Evolutionary conservation across 2,329 filamentous ascomycete species (phyloP), one percentile per base, ranked within the genome.

Genomic region (Lachnellula suecica): DNA sequence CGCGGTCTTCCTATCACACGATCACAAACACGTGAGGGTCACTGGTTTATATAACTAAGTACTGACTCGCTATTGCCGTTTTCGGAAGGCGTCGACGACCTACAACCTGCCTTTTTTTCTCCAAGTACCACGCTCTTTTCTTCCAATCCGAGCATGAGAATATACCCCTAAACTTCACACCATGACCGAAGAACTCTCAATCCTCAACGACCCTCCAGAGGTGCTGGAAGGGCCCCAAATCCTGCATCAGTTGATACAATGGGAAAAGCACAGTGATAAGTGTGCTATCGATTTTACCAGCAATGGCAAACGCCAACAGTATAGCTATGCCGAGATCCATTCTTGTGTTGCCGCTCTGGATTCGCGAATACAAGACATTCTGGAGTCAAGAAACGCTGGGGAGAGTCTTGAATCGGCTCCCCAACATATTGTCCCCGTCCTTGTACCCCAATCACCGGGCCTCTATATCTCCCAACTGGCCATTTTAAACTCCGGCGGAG

Each of bases 391-490:
- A n/a, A n/a, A n/a, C 20, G 29, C 48, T 56, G 11, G 53, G 61
- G 25, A 57, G 54, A 22, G 19, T 5, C 35, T 31, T n/a, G 35
- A 35, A 22, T 35, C 40, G 19, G 17, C 44, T 27, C 51, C 25
- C 40, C 72, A 75, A 44, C 68, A 78, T 15, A 70, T 96, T 31
- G 77, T 96, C 34, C 91, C 92, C 0, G 73, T 96, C 2, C 77
- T 96, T 19, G 71, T 95, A 15, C 85, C 87, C 2, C 92, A 96
- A 70, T 88, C 82, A 13, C 83, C 86, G 9, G 79, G 85, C 43
- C 77, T 97, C 22, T 96, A 96, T 69, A 78, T 94, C 51, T 78
- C 89, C 1, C 80, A 89, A 56, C 70, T 96, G 41, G 91, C 87
- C 3, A 82, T 93, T 48, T 74, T 96, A 43, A 91, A 92, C 68